phyloP scores from a whole-genome alignment of 495 filamentous ascomycete species.

The Penicillium paradoxum region DNA sequence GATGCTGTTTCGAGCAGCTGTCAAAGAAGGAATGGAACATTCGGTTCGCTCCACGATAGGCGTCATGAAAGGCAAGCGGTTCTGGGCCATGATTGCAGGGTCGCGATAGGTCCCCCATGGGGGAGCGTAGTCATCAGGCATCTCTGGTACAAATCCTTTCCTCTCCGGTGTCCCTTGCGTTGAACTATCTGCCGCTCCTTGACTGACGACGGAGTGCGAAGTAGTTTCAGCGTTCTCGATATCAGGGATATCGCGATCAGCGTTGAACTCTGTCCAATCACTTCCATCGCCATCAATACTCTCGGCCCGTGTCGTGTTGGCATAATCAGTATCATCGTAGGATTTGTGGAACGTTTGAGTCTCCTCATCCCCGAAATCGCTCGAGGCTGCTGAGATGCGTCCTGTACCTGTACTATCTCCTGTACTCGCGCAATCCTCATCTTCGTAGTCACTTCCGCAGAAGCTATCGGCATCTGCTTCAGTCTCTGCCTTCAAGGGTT shows the following conservation, averaged over 20 bases:
- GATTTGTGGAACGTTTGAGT: constrained; percentile 41
- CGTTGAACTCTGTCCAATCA: constrained; percentile 83
- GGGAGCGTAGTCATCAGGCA: constrained; percentile 78
- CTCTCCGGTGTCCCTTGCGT: constrained; percentile 28
- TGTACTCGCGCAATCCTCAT: constrained; percentile 75
- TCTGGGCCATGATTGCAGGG: constrained; percentile 70
- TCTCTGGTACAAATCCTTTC: constrained; percentile 58
- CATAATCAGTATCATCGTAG: constrained; percentile 42
- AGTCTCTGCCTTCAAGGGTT: constrained; percentile 63
- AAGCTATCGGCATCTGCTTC: constrained; percentile 39
- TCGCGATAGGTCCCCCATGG: constrained; percentile 72
- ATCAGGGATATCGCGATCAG: constrained; percentile 62
- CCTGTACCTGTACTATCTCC: constrained; percentile 79
- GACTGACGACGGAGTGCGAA: constrained; percentile 31
- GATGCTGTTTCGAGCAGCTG: constrained; percentile 48
- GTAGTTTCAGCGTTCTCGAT: constrained; percentile 25
- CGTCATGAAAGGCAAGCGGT: constrained; percentile 93
- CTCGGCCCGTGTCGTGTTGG: constrained; percentile 44
- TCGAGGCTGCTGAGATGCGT: constrained; percentile 54
- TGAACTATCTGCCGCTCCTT: constrained; percentile 16
- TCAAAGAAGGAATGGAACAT: constrained; percentile 65
- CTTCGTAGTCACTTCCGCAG: constrained; percentile 55
- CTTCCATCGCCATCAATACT: constrained; percentile 49
- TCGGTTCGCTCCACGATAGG: constrained; percentile 96
- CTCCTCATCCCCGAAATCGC: constrained; percentile 63